Evolutionary conservation across 768 basidiomycete genomes (phyloP).

Genomic region (Podaxis pistillaris): DNA sequence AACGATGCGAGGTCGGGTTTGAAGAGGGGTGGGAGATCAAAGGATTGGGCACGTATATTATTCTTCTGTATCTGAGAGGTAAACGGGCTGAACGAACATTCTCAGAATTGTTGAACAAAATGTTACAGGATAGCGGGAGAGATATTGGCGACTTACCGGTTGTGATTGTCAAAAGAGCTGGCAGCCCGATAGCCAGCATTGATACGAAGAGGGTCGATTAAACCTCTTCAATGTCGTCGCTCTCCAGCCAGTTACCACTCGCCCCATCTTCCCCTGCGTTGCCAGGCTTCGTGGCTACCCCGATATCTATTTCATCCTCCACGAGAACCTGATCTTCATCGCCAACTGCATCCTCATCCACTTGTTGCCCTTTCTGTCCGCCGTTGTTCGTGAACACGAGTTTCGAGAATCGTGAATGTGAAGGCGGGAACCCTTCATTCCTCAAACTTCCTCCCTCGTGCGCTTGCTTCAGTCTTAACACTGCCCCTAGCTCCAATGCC

Average conservation of each 20-base stretch:
- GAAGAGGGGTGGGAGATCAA: neutral
- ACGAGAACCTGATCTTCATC: slow-evolving; percentile 17
- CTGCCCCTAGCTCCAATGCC: slow-evolving; percentile 55
- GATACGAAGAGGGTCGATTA: slow-evolving; percentile 11
- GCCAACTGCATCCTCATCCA: slow-evolving; percentile 32
- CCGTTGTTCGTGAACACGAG: slow-evolving; percentile 43
- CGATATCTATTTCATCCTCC: slow-evolving; percentile 19
- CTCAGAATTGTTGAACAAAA: neutral
- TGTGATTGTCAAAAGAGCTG: neutral
- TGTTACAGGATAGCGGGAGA: neutral
- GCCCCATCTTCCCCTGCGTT: slow-evolving; percentile 27
- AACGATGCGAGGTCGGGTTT: neutral
- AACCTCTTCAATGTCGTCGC: slow-evolving; percentile 60
- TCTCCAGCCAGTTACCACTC: slow-evolving; percentile 53
- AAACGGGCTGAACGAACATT: neutral
- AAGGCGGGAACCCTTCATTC: slow-evolving; percentile 21
- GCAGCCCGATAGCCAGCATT: neutral
- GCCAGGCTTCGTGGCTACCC: neutral
- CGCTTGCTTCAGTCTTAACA: slow-evolving; percentile 49
- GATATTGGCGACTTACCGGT: neutral
- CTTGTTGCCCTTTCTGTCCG: slow-evolving; percentile 30
- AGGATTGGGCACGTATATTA: neutral
- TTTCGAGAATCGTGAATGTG: slow-evolving; percentile 52
- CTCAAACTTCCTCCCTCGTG: neutral
- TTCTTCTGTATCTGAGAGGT: neutral